Base-by-base conservation (phyloP, 495 filamentous ascomycete genomes). In the Penicillium maclennaniae region DNA sequence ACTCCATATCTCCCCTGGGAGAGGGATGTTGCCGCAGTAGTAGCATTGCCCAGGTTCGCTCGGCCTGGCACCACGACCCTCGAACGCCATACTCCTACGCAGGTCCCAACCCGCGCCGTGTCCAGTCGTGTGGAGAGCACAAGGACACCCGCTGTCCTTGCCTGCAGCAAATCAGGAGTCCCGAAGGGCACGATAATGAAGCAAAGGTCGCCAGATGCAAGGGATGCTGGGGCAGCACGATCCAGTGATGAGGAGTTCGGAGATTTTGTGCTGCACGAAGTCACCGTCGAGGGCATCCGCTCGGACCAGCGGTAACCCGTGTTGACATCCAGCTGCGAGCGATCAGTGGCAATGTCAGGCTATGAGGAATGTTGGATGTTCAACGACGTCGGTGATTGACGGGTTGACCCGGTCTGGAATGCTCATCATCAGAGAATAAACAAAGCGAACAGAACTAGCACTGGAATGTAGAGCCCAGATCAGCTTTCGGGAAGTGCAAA, bases 131-230 rank as follows among this genome's bases (percentile, higher is more conserved):
- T 61, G 56, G 65, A 49, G 62, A 66, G 61, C 53, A 54, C 56
- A 55, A 63, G 66, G 63, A 66, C 62, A 48, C 41, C 61, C 42
- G 58, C 63, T 53, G 52, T 67, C 66, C 67, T 66, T 68, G 68
- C 61, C 52, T 34, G 65, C 66, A 66, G 66, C 67, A 69, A 74
- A 75, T 76, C 69, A 75, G 70, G 68, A 70, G 62, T 59, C 58
- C 59, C 66, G 67, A 66, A 66, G 59, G 63, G 60, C 59, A 59
- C 61, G 66, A 68, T 67, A 40, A 63, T 61, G 63, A 62, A 63
- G 53, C 57, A 63, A 59, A 51, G 58, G 51, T 46, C 52, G n/a
- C 48, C 31, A 49, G 54, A 74, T 64, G 73, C 73, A 76, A 76
- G 73, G 73, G 70, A 65, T 63, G 49, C 39, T 57, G 43, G 60